Evolutionary conservation across 1,139 yeast species (phyloP).

Genomic region (Hyphopichia khmerensis): DNA sequence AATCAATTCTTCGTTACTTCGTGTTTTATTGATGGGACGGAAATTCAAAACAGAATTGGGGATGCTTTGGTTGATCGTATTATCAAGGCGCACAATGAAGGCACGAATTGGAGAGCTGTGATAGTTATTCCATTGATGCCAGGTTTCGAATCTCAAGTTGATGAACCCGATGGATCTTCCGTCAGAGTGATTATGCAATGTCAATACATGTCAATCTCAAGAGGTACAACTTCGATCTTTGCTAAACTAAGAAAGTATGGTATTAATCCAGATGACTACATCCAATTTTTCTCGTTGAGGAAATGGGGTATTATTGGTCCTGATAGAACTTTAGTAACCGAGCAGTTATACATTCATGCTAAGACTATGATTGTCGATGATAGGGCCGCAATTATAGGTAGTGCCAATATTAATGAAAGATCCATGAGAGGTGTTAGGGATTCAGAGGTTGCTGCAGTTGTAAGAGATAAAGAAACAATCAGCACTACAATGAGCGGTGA

Average conservation of each 20-base stretch:
- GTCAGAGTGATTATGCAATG: slow-evolving; percentile 96
- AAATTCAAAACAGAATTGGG: slow-evolving; percentile 86
- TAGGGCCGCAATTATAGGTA: slow-evolving; percentile 87
- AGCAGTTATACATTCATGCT: slow-evolving; percentile 91
- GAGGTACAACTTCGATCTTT: slow-evolving; percentile 88
- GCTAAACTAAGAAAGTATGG: slow-evolving; percentile 77
- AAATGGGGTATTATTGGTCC: slow-evolving; percentile 96
- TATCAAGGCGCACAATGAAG: slow-evolving; percentile 77
- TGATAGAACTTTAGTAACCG: slow-evolving; percentile 72
- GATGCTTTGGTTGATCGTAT: slow-evolving; percentile 96
- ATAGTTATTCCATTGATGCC: slow-evolving; percentile 96
- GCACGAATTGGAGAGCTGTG: slow-evolving; percentile 83
- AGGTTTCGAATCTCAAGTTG: slow-evolving; percentile 93
- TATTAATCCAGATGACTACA: slow-evolving; percentile 86
- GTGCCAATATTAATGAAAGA: slow-evolving; percentile 94
- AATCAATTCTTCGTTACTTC: slow-evolving; percentile 93
- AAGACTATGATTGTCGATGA: slow-evolving; percentile 94
- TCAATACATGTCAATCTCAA: slow-evolving; percentile 88
- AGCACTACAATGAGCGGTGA: slow-evolving; percentile 78
- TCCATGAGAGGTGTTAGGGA: slow-evolving; percentile 93
- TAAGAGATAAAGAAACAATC: slow-evolving; percentile 79
- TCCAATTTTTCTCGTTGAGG: slow-evolving; percentile 86
- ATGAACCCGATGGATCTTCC: slow-evolving; percentile 89
- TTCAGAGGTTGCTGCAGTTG: slow-evolving; percentile 87
- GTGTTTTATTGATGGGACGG: slow-evolving; percentile 81